Conservation (phyloP, 1,284 basidiomycete species). For the Ustilago xerochloae region DNA sequence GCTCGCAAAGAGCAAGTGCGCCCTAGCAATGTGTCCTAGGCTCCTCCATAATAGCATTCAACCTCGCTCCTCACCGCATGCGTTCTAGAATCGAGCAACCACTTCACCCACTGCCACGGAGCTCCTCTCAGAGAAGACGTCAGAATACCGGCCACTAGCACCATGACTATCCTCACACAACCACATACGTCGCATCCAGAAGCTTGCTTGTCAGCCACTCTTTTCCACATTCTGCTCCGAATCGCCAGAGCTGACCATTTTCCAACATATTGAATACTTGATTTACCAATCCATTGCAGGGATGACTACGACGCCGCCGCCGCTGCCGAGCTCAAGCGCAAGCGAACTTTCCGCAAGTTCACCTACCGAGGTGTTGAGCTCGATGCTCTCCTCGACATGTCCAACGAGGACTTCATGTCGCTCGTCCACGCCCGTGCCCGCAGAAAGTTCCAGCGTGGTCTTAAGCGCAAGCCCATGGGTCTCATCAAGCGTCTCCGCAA, state of each 20-base stretch:
- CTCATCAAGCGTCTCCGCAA: constrained; percentile 99
- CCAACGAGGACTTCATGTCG: constrained; percentile 81
- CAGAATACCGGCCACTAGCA: no score
- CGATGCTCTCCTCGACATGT: constrained; percentile 92
- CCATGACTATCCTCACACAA: neutral
- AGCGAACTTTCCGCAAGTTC: constrained; percentile 98
- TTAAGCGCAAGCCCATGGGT: constrained; percentile 98
- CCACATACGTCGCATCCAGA: neutral
- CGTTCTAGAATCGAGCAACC: no score
- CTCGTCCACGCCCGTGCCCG: constrained; percentile 98
- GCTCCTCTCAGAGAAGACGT: no score
- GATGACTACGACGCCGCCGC: constrained; percentile 69
- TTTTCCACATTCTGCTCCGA: neutral
- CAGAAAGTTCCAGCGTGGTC: constrained; percentile 97
- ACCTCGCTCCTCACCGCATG: no score
- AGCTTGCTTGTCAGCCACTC: neutral
- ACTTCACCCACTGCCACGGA: no score
- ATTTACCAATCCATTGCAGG: constrained; percentile 27
- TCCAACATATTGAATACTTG: neutral
- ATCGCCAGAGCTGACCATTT: neutral
- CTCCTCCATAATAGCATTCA: no score
- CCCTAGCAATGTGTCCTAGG: no score
- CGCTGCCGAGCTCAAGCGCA: constrained; percentile 74
- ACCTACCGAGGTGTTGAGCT: constrained; percentile 93
- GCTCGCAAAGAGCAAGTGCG: no score